Evolutionary conservation across 805 yeast species (phyloP), one percentile per base, ranked within the genome.

Genomic region (Cyberlindnera amylophila): DNA sequence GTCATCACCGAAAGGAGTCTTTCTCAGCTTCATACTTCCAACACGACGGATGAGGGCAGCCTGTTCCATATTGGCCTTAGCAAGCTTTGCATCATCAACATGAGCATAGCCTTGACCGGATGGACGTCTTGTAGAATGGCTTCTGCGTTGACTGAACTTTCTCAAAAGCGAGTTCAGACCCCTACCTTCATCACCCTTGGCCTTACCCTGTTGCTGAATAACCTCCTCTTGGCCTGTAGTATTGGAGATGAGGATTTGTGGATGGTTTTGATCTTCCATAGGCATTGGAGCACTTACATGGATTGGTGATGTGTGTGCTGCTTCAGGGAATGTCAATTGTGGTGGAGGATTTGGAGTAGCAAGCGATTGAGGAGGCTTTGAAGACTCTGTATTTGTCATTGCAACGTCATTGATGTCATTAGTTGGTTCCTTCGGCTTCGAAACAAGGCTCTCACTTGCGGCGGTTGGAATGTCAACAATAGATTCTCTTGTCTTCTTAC

Each of bases 401-500:
- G 13, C 21, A 7, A 12, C 7, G 29, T 21, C 28, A 7, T 11
- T 12, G 13, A 34, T 3, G 4, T 26, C 28, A 14, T 27, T 6
- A 4, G 11, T 18, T 32, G 44, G 58, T 46, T 43, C 61, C 39
- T 45, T 55, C 38, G 51, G 51, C 16, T 38, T 42, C 28, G 18
- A 36, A 14, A 37, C 42, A 36, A 27, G 36, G 24, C 49, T 18
- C n/a, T 44, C 42, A 36, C 48, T 31, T 14, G 38, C 28, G 3
- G 47, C 41, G 11, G 32, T 23, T 29, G 60, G 58, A n/a, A 55
- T 41, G 39, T 58, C 60, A 26, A 50, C 28, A 59, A 58, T 53
- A 46, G 68, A 39, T 62, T 73, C 78, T 63, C 82, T 81, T 6
- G 81, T 78, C 51, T 65, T 68, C 64, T 81, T 82, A 42, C 96